Conservation (phyloP, 1,284 basidiomycete genomes). For the Gomphus bonarii region DNA sequence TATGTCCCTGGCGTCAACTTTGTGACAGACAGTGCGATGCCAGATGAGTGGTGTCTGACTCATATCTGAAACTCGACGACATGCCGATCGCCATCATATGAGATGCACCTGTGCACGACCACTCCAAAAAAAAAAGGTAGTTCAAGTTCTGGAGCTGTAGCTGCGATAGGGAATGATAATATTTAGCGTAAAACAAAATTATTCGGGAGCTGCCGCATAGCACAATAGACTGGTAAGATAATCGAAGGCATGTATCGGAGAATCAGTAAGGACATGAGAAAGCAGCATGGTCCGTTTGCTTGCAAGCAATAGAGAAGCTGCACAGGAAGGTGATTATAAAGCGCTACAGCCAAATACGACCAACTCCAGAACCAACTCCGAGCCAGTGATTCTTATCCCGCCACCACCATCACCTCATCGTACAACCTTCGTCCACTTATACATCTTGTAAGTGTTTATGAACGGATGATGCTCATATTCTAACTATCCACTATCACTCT, state of each 20-base stretch:
- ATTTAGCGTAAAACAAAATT: neutral
- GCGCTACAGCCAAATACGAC: neutral
- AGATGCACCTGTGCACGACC: neutral
- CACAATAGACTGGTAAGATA: neutral
- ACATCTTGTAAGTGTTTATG: neutral
- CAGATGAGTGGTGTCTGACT: no score
- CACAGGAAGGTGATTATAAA: neutral
- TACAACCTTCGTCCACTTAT: neutral
- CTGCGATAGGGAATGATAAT: neutral
- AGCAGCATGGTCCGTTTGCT: neutral
- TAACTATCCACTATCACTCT: neutral
- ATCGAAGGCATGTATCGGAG: neutral
- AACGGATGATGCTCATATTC: neutral
- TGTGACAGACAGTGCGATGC: no score
- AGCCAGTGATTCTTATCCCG: conserved; percentile 11
- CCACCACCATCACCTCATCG: conserved; percentile 7
- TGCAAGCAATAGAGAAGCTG: neutral
- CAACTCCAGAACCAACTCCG: conserved; percentile 1
- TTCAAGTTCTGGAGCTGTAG: neutral
- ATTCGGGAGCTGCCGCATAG: neutral
- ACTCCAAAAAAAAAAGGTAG: neutral
- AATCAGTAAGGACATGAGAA: conserved; percentile 1
- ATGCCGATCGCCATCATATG: neutral
- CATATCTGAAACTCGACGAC: no score
- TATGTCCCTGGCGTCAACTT: no score